Conservation (phyloP, 78 protist genomes). For the Parvularia atlantis region DNA sequence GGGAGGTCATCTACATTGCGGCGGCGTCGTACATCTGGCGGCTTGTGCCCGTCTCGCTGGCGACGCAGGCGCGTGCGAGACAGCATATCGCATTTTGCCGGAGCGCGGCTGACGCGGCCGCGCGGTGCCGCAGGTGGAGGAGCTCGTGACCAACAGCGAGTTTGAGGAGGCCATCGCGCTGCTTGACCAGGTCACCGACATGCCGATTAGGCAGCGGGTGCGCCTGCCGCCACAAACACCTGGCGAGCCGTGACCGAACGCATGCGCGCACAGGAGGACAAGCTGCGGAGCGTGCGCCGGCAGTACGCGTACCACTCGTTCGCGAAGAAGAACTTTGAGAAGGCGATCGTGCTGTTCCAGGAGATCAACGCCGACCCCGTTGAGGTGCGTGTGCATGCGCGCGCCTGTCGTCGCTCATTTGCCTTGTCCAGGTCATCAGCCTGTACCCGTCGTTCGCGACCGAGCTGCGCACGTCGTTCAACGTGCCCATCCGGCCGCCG, state of each 20-base stretch:
- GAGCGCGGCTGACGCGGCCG: no score
- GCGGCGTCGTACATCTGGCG: neutral
- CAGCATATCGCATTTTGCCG: no score
- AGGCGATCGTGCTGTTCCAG: neutral
- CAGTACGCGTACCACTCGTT: neutral
- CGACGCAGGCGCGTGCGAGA: neutral
- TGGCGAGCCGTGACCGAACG: neutral
- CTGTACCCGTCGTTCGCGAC: neutral
- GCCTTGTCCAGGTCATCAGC: neutral
- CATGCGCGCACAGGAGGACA: neutral
- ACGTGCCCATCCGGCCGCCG: neutral
- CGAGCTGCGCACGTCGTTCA: neutral
- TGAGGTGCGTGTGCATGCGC: no score
- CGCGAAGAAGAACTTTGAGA: neutral
- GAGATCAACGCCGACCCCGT: neutral
- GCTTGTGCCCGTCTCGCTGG: neutral
- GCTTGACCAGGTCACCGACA: neutral
- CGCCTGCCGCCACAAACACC: neutral
- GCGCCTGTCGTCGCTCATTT: no score
- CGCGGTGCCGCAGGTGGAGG: neutral
- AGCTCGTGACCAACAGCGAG: neutral
- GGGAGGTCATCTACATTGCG: neutral
- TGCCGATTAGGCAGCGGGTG: neutral
- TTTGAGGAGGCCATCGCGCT: neutral
- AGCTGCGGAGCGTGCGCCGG: neutral